phyloP scores from a whole-genome alignment of 2,329 filamentous ascomycete species.

The Stagonosporopsis rhizophila region DNA sequence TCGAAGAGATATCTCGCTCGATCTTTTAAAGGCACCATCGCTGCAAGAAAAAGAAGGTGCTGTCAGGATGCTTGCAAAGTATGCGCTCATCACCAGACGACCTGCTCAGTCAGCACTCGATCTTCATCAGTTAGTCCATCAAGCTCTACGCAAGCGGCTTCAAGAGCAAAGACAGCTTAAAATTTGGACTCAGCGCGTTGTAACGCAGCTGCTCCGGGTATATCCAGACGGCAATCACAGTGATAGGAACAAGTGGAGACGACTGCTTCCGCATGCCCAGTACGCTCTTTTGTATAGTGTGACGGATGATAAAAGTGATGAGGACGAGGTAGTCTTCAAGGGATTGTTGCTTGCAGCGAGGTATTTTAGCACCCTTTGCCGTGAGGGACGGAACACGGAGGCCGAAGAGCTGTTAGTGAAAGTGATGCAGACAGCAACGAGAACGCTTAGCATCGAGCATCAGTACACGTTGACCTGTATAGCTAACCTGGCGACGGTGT shows the following conservation, averaged over 20 bases:
- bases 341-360: no score
- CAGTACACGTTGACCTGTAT: slow-evolving; percentile 17
- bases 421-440: neutral
- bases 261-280: slow-evolving; percentile 25
- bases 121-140: slow-evolving; percentile 25
- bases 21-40: slow-evolving; percentile 25
- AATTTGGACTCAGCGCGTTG: slow-evolving; percentile 17
- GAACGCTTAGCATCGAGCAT: slow-evolving; percentile 6
- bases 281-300: no score
- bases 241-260: slow-evolving; percentile 32
- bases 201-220: slow-evolving; percentile 11
- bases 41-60: slow-evolving; percentile 20
- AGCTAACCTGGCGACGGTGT: neutral
- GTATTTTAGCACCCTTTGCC: no score
- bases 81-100: slow-evolving; percentile 22
- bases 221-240: slow-evolving; percentile 23
- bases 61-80: slow-evolving; percentile 21
- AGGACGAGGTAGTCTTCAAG: no score
- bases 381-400: no score
- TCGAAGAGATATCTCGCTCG: slow-evolving; percentile 26
- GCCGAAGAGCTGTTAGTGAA: slow-evolving; percentile 8
- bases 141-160: slow-evolving; percentile 15
- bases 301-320: no score
- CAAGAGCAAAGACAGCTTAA: slow-evolving; percentile 7
- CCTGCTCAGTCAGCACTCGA: slow-evolving; percentile 23